These are phyloP conservation scores for Boletellus deceptivus DNA, from an alignment of 1,284 basidiomycete genomes.

Conservation along the genomic window DNA sequence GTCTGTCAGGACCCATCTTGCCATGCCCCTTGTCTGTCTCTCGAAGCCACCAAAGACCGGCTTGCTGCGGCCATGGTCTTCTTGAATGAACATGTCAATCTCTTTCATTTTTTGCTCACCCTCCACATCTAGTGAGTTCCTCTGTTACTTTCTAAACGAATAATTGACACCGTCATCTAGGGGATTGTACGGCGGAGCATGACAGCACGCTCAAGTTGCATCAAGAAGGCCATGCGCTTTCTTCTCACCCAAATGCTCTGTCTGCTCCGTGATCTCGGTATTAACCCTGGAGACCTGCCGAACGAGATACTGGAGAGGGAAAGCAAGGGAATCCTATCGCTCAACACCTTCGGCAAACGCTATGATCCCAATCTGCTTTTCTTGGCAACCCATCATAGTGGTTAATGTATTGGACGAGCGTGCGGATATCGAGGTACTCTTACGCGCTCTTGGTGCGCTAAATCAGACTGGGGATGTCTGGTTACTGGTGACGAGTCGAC, in stretches of 20 bases:
- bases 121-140: neutral
- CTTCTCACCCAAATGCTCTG: neutral
- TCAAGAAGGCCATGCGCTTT: neutral
- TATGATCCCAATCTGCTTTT: neutral
- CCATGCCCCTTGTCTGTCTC: neutral
- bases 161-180: neutral
- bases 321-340: neutral
- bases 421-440: neutral
- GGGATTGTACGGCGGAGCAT: neutral
- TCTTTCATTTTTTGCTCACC: constrained; percentile 1
- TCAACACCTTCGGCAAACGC: neutral
- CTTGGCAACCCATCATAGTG: neutral
- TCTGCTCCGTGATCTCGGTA: neutral
- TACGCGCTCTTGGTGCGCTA: neutral
- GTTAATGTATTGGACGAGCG: neutral
- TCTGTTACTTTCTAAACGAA: no score
- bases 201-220: neutral
- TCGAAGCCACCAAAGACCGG: neutral
- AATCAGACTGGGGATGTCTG: neutral
- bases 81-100: neutral
- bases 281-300: neutral
- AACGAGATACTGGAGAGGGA: neutral
- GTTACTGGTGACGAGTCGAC: neutral
- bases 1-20: neutral
- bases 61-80: neutral